Evolutionary conservation across 371 early-diverging fungal genomes (phyloP).

Genomic region (Rhizopus arrhizus): DNA sequence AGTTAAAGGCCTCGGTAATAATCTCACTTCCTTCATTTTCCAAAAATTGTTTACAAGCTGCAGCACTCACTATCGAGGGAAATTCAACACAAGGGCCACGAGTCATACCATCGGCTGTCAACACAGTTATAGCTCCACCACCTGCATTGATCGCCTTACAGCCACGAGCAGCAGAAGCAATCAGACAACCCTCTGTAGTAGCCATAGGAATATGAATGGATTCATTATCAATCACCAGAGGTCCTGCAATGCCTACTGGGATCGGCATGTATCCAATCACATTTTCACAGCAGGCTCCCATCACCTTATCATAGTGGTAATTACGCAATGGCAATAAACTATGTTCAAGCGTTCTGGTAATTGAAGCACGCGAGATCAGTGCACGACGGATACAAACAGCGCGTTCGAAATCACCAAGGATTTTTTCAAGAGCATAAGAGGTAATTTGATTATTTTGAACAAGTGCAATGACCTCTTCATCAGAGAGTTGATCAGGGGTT

Average conservation of each 20-base stretch:
- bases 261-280: slow-evolving; percentile 95
- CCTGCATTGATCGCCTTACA: slow-evolving; percentile 93
- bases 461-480: slow-evolving; percentile 80
- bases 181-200: slow-evolving; percentile 94
- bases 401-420: slow-evolving; percentile 72
- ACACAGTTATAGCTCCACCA: slow-evolving; percentile 86
- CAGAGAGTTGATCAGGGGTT: slow-evolving; percentile 46
- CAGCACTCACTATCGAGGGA: slow-evolving; percentile 68
- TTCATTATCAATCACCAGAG: slow-evolving; percentile 80
- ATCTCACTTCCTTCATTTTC: slow-evolving; percentile 67
- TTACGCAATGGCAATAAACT: slow-evolving; percentile 75
- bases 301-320: slow-evolving; percentile 88
- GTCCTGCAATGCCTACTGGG: slow-evolving; percentile 90
- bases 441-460: slow-evolving; percentile 75
- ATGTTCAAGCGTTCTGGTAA: slow-evolving; percentile 66
- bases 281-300: slow-evolving; percentile 96
- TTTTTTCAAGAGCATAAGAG: slow-evolving; percentile 84
- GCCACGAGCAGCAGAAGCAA: slow-evolving; percentile 96
- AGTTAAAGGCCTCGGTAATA: slow-evolving; percentile 81
- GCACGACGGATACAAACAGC: slow-evolving; percentile 86
- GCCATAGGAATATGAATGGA: slow-evolving; percentile 91
- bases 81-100: slow-evolving; percentile 94
- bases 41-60: slow-evolving; percentile 75
- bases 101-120: slow-evolving; percentile 91
- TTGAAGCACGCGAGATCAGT: slow-evolving; percentile 72